A percentile compares a stretch with the other conserved stretches of the same genome.
Evolutionary conservation across 2,329 filamentous ascomycete genomes (phyloP).

Genomic region (Talaromyces sp.): DNA sequence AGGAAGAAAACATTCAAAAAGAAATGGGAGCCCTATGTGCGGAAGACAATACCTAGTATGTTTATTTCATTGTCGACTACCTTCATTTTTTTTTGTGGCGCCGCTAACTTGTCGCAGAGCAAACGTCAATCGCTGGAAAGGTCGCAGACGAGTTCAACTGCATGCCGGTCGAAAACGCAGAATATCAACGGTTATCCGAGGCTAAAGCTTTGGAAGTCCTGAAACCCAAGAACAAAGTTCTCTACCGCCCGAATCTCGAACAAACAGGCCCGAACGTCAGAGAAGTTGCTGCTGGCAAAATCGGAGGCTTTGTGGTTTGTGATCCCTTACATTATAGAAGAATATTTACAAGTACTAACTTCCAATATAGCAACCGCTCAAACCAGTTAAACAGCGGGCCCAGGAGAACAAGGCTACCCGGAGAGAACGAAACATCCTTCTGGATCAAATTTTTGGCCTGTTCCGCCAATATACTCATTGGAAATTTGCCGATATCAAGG

Average conservation of each 20-base stretch:
- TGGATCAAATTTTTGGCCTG: slow-evolving; percentile 77
- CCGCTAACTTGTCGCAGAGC: slow-evolving; percentile 51
- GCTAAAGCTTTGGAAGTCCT: slow-evolving; percentile 57
- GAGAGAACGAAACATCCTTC: slow-evolving; percentile 80
- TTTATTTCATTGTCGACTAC: slow-evolving; percentile 16
- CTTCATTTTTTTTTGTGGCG: neutral
- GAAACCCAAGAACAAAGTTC: slow-evolving; percentile 56
- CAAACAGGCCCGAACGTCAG: slow-evolving; percentile 57
- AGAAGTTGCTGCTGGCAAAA: slow-evolving; percentile 43
- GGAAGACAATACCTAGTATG: slow-evolving; percentile 66
- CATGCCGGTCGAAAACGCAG: slow-evolving; percentile 66
- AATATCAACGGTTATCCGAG: slow-evolving; percentile 60
- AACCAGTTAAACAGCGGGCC: slow-evolving; percentile 50
- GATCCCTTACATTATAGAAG: neutral
- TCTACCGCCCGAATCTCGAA: slow-evolving; percentile 42
- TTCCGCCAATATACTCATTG: slow-evolving; percentile 89
- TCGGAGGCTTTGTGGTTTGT: slow-evolving; percentile 41
- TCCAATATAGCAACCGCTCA: slow-evolving; percentile 38
- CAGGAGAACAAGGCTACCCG: slow-evolving; percentile 82
- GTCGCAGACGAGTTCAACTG: slow-evolving; percentile 74
- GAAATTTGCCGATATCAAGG: slow-evolving; percentile 83
- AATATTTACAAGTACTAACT: neutral
- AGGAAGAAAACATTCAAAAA: slow-evolving; percentile 47
- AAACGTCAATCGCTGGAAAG: slow-evolving; percentile 69
- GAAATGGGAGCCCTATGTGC: slow-evolving; percentile 55